Evolutionary conservation across 2,329 filamentous ascomycete genomes (phyloP), one percentile per base, ranked within the genome.

Genomic region (Diaporthe citri): DNA sequence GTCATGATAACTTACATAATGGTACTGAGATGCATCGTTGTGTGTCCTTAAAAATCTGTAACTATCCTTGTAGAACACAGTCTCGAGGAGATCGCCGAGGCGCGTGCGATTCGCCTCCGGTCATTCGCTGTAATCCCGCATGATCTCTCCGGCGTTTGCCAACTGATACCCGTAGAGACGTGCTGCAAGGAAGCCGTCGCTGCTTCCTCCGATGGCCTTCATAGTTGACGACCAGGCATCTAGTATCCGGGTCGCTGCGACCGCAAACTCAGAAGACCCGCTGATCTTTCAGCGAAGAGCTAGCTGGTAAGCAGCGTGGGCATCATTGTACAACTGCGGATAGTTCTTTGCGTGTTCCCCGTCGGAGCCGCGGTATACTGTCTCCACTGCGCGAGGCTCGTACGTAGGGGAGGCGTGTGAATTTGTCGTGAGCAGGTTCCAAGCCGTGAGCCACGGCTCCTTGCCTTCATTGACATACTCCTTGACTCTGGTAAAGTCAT

Each of bases 91-190:
- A 20, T 36, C 22, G 9, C 62, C 62, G 12, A 67, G 62, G 3
- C 62, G 62, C 28, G 28, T 51, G 12, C 62, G 62, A 20, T 51
- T 67, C 62, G 28, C 31, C 20, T 25, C 62, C 22, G 43, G 43
- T 43, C 62, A 67, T 17, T 25, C 62, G 43, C 28, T 51, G 56
- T 84, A 79, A 13, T 48, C 69, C 2, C 82, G 78, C 70, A 85
- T 79, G 22, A 85, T 78, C 74, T 85, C 84, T 4, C 81, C 84
- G 0, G 81, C 83, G 64, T 85, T 85, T 28, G 83, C 84, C 25
- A 85, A 78, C 72, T 85, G 79, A 73, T 85, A 88, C 0, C 84
- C 83, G 60, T 85, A 84, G 2, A 85, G 72, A 0, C 84, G 83
- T 0, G 82, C 76, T 0, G 82, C 83, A 9, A 86, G 81, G 73